Conservation (phyloP, 1,139 yeast genomes). For the Geotrichum australiense region DNA sequence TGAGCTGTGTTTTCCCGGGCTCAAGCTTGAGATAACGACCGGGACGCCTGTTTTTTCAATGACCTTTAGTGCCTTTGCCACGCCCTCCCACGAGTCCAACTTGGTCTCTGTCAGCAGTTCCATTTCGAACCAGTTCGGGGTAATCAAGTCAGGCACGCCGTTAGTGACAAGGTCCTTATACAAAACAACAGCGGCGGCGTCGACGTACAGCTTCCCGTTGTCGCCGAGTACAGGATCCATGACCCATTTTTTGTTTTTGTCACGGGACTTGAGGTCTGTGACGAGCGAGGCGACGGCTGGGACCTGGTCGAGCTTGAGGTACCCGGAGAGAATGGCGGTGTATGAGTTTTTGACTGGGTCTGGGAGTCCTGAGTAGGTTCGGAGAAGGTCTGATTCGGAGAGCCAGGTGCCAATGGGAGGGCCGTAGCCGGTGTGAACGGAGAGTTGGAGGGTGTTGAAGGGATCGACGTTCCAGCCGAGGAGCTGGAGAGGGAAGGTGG, state of each 20-base stretch:
- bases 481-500: slow-evolving; percentile 71
- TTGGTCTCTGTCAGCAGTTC: slow-evolving; percentile 58
- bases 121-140: slow-evolving; percentile 90
- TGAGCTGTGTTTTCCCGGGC: slow-evolving; percentile 39
- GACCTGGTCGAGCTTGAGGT: slow-evolving; percentile 50
- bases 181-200: slow-evolving; percentile 56
- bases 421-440: slow-evolving; percentile 80
- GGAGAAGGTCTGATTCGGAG: slow-evolving; percentile 38
- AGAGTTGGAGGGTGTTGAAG: slow-evolving; percentile 69
- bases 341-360: slow-evolving; percentile 41
- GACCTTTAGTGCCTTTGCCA: slow-evolving; percentile 41
- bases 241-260: slow-evolving; percentile 43
- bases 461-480: slow-evolving; percentile 83
- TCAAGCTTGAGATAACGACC: slow-evolving; percentile 62
- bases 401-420: slow-evolving; percentile 41
- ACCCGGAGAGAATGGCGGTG: slow-evolving; percentile 64
- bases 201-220: slow-evolving; percentile 74
- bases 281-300: slow-evolving; percentile 43
- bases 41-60: slow-evolving; percentile 46
- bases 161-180: slow-evolving; percentile 51
- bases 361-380: slow-evolving; percentile 42
- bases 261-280: slow-evolving; percentile 24
- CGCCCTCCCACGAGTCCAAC: slow-evolving; percentile 39
- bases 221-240: slow-evolving; percentile 96
- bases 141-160: slow-evolving; percentile 55